phyloP scores from a whole-genome alignment of 495 filamentous ascomycete species.

The Opeltia flavorubescens region DNA sequence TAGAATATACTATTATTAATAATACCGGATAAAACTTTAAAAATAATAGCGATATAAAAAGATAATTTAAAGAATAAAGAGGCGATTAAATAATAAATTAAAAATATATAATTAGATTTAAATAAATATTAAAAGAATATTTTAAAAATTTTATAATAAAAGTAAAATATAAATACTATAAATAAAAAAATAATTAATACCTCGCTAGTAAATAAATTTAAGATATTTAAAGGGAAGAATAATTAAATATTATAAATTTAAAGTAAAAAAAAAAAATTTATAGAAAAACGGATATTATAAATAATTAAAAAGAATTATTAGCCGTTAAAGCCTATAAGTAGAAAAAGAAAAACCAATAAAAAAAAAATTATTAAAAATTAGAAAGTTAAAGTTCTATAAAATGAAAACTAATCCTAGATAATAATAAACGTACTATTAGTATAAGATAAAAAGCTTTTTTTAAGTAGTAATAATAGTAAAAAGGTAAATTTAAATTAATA shows the following conservation, averaged over 20 bases:
- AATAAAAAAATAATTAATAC: constrained; percentile 5
- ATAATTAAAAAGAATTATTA: no score
- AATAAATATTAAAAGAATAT: constrained; percentile 1
- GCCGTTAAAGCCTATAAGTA: no score
- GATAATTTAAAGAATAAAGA: constrained; percentile 2
- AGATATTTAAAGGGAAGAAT: background rate
- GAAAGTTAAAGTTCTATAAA: background rate
- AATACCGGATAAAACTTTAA: background rate
- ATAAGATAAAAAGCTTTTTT: no score
- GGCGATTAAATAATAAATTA: constrained; percentile 6
- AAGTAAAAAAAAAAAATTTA: no score
- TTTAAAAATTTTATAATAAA: constrained; percentile 6
- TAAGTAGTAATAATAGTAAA: no score
- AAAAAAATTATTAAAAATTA: background rate
- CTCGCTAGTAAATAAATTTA: constrained; percentile 5
- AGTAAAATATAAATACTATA: background rate
- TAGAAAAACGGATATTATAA: no score
- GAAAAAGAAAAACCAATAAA: no score
- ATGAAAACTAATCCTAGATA: background rate
- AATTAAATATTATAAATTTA: background rate
- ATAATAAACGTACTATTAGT: no score
- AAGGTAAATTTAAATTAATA: no score
- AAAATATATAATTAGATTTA: constrained; percentile 3
- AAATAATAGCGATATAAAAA: background rate
- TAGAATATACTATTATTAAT: background rate